Evolutionary conservation across 352 stramenopile species (phyloP), one percentile per base, ranked within the genome.

Genomic region (Nothophytophthora sp.): DNA sequence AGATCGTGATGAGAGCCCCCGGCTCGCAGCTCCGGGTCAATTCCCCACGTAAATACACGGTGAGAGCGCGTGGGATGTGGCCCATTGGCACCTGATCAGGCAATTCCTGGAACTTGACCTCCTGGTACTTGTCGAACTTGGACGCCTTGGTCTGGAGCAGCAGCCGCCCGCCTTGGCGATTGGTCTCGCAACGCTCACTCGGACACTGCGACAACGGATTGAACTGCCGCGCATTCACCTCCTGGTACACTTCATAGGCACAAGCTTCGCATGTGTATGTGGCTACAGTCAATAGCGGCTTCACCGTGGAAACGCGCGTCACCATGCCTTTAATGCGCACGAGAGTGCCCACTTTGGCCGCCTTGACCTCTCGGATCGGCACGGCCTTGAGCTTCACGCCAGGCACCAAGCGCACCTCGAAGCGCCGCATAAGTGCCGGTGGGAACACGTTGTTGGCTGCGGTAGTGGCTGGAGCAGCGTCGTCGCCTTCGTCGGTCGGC

Each of bases 81-180:
- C 98, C 98, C 79, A 99, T 98, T 3, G 98, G 98, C 20, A 99
- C 97, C 47, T 96, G 86, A 59, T 96, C 81, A 0, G 85, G 85
- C 10, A 92, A 62, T 38, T 93, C 85, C 60, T 99, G 98, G 47
- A 99, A 90, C 62, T 98, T 98, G 12, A 99, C 67, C 71, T 99
- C 97, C 63, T 99, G 98, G 70, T 98, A 99, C 55, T 99, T 99
- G 55, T 98, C 82, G 66, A 99, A 99, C 62, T 99, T 99, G 60
- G 85, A 98, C 4, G 96, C 97, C 38, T 98, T 93, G 0, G 97
- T 99, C 70, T 99, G 96, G 51, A 99, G 70, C 30, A 98, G 72
- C 22, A 99, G 53, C 1, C 83, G 76, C 0, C 91, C 90, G 76
- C 74, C 5, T 78, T 79, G 58, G n/a, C n/a, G n/a, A n/a, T 97